Percentiles rank a stretch among this genome's conserved stretches.
Conservation (phyloP, 306 rosid species). For the Quercus glauca region DNA sequence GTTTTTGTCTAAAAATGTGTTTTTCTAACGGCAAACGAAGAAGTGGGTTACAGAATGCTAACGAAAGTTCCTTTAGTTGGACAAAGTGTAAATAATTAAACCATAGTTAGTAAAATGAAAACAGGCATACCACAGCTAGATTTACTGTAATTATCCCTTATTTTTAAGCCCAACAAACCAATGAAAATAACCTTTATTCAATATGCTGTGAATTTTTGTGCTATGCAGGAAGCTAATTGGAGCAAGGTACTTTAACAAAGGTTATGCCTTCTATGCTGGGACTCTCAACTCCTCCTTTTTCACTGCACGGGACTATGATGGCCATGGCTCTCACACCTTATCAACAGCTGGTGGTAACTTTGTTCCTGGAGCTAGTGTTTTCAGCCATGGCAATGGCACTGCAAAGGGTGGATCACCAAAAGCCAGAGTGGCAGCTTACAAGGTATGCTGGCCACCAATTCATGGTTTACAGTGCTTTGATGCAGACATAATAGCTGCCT, state of each 20-base stretch:
- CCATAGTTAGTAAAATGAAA: too few relatives aligned
- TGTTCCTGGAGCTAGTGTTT: conserved; percentile 41
- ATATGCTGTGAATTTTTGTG: neutral
- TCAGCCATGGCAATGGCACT: conserved; percentile 70
- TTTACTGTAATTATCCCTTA: too few relatives aligned
- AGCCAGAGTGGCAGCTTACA: conserved; percentile 74
- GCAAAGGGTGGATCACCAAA: conserved; percentile 92
- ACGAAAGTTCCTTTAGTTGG: too few relatives aligned
- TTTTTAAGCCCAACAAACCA: too few relatives aligned
- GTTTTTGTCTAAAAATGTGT: too few relatives aligned
- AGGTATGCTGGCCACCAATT: conserved; percentile 63
- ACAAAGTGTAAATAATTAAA: too few relatives aligned
- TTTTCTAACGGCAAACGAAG: too few relatives aligned
- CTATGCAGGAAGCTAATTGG: conserved; percentile 76
- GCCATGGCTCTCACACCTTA: too few relatives aligned
- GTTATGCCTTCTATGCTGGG: conserved; percentile 13
- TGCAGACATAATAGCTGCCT: conserved; percentile 59
- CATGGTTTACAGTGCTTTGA: conserved; percentile 35
- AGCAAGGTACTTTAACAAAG: conserved; percentile 69
- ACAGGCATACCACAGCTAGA: too few relatives aligned
- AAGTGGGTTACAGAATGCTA: too few relatives aligned
- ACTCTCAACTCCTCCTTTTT: neutral
- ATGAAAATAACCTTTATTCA: neutral
- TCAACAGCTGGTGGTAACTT: conserved; percentile 42
- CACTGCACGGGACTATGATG: conserved; percentile 51